These are phyloP conservation scores for Fusarium lyarnte DNA, from an alignment of 2,329 filamentous ascomycete genomes.

Conservation along the genomic window DNA sequence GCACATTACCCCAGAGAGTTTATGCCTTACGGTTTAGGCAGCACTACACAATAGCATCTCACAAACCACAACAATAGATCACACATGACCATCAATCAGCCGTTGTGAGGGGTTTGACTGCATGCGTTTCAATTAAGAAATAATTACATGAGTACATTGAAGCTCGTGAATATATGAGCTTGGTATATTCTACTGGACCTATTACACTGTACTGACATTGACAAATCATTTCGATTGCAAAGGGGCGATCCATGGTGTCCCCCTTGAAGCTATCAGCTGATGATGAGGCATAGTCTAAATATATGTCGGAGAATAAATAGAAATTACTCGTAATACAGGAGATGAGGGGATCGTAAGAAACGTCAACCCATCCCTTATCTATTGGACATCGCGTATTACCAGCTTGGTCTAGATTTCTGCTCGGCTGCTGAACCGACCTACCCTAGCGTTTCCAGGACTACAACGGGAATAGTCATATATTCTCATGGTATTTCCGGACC, in stretches of 20 bases:
- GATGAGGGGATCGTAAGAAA: neutral
- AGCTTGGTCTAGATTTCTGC: neutral
- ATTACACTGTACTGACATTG: neutral
- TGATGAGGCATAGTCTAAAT: neutral
- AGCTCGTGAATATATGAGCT: neutral
- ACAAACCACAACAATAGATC: neutral
- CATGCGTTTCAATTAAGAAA: neutral
- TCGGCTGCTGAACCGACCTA: neutral
- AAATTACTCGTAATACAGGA: neutral
- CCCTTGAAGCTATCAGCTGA: neutral
- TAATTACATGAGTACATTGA: neutral
- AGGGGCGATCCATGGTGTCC: fast-evolving
- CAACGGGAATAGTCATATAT: neutral
- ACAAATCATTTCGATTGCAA: too few species aligned
- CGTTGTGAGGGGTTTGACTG: neutral
- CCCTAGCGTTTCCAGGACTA: neutral
- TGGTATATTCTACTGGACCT: neutral
- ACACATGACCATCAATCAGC: neutral
- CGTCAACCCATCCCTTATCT: neutral
- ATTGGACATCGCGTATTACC: neutral
- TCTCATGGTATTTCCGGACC: neutral
- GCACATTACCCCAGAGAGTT: neutral
- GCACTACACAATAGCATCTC: neutral
- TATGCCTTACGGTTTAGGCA: neutral
- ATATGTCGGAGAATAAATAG: neutral